Percentiles rank a stretch among this genome's conserved stretches.
Conservation (phyloP, 2,329 filamentous ascomycete genomes). For the Orbilia brochopaga region DNA sequence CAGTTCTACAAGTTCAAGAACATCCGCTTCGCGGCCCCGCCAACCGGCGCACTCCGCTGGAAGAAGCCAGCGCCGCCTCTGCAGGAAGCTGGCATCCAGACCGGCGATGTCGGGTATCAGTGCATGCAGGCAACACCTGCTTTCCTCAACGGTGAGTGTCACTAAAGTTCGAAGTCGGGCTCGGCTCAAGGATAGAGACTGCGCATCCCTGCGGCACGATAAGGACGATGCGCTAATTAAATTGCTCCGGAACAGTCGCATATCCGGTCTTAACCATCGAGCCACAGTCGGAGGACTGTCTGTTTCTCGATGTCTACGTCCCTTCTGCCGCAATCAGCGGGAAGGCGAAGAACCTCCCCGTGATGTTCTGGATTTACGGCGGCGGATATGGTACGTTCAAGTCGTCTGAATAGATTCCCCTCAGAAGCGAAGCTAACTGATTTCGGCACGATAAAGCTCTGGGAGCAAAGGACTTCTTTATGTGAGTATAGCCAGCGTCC, state of each 20-base stretch:
- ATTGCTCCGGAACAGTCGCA: constrained; percentile 41
- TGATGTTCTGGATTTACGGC: constrained; percentile 62
- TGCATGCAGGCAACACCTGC: constrained; percentile 55
- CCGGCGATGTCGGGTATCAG: constrained; percentile 56
- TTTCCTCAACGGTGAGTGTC: constrained; percentile 47
- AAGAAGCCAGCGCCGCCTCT: constrained; percentile 58
- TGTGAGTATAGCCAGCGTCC: constrained; percentile 27
- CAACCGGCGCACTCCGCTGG: constrained; percentile 59
- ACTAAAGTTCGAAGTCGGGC: no score
- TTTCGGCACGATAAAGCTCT: constrained; percentile 32
- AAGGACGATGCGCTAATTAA: constrained; percentile 12
- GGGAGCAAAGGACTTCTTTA: constrained; percentile 53
- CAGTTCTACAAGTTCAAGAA: constrained; percentile 59
- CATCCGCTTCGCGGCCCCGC: constrained; percentile 60
- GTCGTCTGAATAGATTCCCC: not conserved
- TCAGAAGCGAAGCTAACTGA: constrained; percentile 4
- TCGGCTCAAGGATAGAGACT: not conserved
- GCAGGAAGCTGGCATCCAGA: constrained; percentile 55
- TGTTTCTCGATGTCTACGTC: constrained; percentile 63
- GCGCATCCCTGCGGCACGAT: not conserved
- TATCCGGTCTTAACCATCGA: constrained; percentile 53
- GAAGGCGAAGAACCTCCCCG: constrained; percentile 58
- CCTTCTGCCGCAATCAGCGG: constrained; percentile 59
- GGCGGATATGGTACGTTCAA: constrained; percentile 58
- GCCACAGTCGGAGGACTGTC: constrained; percentile 60